Base-by-base conservation (phyloP, 1,139 yeast genomes). In the Scheffersomyces segobiensis region DNA sequence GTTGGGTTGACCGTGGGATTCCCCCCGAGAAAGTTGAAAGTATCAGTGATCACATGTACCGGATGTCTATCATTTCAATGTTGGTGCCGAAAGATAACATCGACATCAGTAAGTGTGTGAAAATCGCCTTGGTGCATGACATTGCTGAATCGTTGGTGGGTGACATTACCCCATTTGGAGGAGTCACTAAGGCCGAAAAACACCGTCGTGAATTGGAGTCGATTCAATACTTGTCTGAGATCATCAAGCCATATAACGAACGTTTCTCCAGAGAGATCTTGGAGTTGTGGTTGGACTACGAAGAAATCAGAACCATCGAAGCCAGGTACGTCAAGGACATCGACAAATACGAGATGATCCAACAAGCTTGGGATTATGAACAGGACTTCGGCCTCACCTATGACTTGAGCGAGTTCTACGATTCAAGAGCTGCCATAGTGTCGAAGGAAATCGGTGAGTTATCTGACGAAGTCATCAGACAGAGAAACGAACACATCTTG, bases 91-190 rank as follows among this genome's bases (percentile, higher is more conserved):
- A 74, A 52, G 60, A 62, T 8, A 72, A 74, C 60, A 69, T 72
- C 50, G 76, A 67, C 59, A 62, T 60, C 52, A 62, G 65, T 74
- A 87, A 85, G 64, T 93, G 98, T 79, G 89, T 88, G 56, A 89
- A 91, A 72, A 93, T 95, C 56, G 93, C 98, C 1, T 78, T 93
- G 52, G 87, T 93, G 50, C 99, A 95, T 74, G 99, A 95, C 72
- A 89, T 95, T 69, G 98, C 99, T 12, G 99, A 95, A 76, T 76
- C 93, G 6, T 77, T 95, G 49, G 98, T 95, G 12, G 98, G 98
- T 17, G 99, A 95, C 71, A 92, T 95, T 58, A 93, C 97, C 0
- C 99, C 99, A 17, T 85, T 84, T 67, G 97, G 88, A 61, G 83
- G 82, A 0, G 86, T 91, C n/a, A 73, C 86, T 52, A 89, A 89